Conservation (phyloP, 306 rosid species). For the Ormosia semicastrata region DNA sequence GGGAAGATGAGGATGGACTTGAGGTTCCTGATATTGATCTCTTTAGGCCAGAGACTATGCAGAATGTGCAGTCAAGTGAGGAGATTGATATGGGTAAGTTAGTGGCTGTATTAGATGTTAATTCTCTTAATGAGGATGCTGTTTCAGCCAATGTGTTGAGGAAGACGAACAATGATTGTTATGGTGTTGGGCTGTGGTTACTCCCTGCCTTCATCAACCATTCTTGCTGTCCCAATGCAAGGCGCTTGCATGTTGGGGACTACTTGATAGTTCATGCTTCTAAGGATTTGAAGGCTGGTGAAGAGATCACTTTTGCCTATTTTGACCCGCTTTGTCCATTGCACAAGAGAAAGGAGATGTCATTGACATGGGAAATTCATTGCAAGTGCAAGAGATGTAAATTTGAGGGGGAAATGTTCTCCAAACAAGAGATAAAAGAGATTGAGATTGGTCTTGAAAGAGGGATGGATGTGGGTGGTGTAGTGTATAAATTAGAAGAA, state of each 20-base stretch:
- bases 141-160: constrained; percentile 71
- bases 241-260: constrained; percentile 82
- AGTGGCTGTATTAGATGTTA: constrained; percentile 66
- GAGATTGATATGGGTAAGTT: constrained; percentile 49
- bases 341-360: constrained; percentile 57
- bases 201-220: constrained; percentile 79
- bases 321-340: constrained; percentile 51
- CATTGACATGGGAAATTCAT: constrained; percentile 69
- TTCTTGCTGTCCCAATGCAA: constrained; percentile 72
- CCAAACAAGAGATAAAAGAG: constrained; percentile 56
- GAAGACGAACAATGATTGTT: constrained; percentile 58
- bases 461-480: constrained; percentile 61
- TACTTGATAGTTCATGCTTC: constrained; percentile 74
- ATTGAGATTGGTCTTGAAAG: constrained; percentile 68
- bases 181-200: constrained; percentile 86
- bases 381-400: constrained; percentile 79
- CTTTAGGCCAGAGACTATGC: constrained; percentile 52
- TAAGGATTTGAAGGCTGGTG: constrained; percentile 76
- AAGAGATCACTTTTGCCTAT: constrained; percentile 78
- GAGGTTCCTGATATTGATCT: constrained; percentile 59
- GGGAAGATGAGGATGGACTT: constrained; percentile 68
- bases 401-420: constrained; percentile 55
- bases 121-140: constrained; percentile 75
- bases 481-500: constrained; percentile 65
- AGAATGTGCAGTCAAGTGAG: neutral